Evolutionary conservation across 192 early-diverging fungal species (phyloP).

Genomic region (Coemansia sp.): DNA sequence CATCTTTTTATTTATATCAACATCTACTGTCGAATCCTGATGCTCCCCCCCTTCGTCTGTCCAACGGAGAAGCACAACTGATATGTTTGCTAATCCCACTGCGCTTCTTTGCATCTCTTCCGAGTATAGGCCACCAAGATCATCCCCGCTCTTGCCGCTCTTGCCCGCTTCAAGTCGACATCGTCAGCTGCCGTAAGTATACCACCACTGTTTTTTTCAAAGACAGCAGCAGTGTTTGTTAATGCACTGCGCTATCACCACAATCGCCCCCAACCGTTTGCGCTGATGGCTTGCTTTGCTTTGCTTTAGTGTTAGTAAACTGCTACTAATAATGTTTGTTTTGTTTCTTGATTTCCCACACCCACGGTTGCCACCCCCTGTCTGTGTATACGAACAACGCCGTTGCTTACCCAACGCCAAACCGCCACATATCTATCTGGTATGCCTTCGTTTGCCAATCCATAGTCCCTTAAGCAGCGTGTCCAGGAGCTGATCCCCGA

Average conservation of each 20-base stretch:
- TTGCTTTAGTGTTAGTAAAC: too few species aligned
- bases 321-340: background rate
- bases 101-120: background rate
- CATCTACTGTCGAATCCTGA: too few species aligned
- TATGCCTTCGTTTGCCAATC: background rate
- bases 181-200: conserved; percentile 57
- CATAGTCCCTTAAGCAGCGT: conserved; percentile 81
- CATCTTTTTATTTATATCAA: background rate
- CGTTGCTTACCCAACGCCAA: too few species aligned
- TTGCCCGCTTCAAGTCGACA: conserved; percentile 56
- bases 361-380: background rate
- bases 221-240: background rate
- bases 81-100: conserved; percentile 1
- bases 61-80: background rate
- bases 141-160: conserved; percentile 36
- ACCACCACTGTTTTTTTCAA: background rate
- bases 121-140: conserved; percentile 36
- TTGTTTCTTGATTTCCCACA: conserved; percentile 7
- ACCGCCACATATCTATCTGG: too few species aligned
- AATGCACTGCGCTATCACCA: background rate
- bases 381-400: too few species aligned
- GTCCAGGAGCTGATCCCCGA: conserved; percentile 91
- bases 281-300: background rate
- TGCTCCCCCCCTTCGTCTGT: too few species aligned
- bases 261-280: background rate